Conservation (phyloP, 208 protist genomes). For the Leishmania tarentolae region DNA sequence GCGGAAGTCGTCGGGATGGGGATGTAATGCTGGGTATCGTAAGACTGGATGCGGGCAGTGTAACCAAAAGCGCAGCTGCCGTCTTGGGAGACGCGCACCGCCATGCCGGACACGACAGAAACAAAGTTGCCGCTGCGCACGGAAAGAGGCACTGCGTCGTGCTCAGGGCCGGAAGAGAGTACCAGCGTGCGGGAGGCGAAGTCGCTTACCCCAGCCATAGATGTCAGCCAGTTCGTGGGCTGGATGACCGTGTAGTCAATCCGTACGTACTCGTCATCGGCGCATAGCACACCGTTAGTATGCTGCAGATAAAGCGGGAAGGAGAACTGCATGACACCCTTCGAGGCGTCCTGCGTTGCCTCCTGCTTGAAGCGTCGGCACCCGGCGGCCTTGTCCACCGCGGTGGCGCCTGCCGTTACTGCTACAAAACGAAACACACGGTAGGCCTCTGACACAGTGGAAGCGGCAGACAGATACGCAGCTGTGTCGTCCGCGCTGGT, state of each 20-base stretch:
- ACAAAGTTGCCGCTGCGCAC: conserved; percentile 18
- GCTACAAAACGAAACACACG: conserved; percentile 30
- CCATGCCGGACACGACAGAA: conserved; percentile 8
- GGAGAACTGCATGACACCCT: conserved; percentile 38
- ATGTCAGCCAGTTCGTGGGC: conserved; percentile 37
- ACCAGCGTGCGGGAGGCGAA: conserved; percentile 36
- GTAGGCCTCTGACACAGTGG: conserved; percentile 24
- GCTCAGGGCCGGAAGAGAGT: conserved; percentile 30
- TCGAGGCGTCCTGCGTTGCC: conserved; percentile 27
- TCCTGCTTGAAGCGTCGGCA: conserved; percentile 32
- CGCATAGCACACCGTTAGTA: conserved; percentile 54
- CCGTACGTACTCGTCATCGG: conserved; percentile 45
- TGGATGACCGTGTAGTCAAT: conserved; percentile 63
- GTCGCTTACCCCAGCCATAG: conserved; percentile 30
- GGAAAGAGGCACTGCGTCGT: conserved; percentile 34
- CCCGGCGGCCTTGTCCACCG: conserved; percentile 24
- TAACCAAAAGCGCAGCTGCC: conserved; percentile 40
- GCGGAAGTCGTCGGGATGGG: conserved; percentile 23
- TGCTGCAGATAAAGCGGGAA: conserved; percentile 38
- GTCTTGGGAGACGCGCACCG: conserved; percentile 43
- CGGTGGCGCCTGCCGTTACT: conserved; percentile 21
- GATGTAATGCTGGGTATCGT: conserved; percentile 28
- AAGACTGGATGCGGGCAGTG: conserved; percentile 23
- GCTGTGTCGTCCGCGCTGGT: conserved; percentile 14
- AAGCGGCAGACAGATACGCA: conserved; percentile 22